A percentile compares a stretch with the other conserved stretches of the same genome.
Evolutionary conservation across 257 asterid genomes (phyloP).

Genomic region (Solanum rostratum): DNA sequence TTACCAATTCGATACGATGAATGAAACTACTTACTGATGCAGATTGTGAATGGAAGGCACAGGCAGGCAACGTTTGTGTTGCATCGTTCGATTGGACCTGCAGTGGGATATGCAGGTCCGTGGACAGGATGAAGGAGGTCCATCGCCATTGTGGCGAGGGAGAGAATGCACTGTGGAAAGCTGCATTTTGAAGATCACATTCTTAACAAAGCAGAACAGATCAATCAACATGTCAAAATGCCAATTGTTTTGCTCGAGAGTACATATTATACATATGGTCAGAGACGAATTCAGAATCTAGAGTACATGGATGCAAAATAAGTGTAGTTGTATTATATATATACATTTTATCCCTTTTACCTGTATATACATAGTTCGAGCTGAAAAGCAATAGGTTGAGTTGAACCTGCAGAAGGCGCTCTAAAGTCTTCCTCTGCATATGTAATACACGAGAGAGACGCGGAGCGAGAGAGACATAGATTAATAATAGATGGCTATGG

Average conservation of each 20-base stretch:
- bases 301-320: neutral
- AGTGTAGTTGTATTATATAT: neutral
- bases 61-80: conserved; percentile 69
- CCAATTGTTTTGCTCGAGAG: neutral
- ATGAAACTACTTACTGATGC: neutral
- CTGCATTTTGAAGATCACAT: conserved; percentile 30
- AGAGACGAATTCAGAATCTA: neutral
- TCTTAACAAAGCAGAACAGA: neutral
- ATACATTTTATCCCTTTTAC: neutral
- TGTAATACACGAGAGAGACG: neutral
- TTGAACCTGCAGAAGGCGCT: neutral
- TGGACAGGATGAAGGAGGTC: conserved; percentile 66
- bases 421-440: neutral
- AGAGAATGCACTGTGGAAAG: conserved; percentile 60
- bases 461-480: neutral
- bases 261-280: neutral
- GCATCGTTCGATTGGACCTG: conserved; percentile 91
- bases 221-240: neutral
- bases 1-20: neutral
- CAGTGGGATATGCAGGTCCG: conserved; percentile 81
- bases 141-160: conserved; percentile 75
- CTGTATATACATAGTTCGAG: neutral
- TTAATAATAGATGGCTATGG: neutral
- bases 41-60: conserved; percentile 95
- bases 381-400: neutral